phyloP scores from a whole-genome alignment of 2,329 filamentous ascomycete species.

The Cytospora chrysosperma region DNA sequence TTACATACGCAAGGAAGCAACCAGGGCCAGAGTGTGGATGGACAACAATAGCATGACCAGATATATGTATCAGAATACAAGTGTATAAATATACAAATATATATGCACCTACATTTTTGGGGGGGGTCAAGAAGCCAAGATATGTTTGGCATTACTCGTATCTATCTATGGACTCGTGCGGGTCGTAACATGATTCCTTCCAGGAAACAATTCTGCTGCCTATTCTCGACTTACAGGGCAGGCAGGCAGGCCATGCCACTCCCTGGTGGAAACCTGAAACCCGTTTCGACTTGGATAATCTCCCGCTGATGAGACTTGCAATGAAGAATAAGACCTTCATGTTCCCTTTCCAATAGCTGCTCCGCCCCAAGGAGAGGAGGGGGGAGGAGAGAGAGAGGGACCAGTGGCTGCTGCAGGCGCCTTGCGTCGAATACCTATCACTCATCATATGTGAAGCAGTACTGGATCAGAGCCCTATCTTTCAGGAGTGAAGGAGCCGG shows the following conservation, averaged over 20 bases:
- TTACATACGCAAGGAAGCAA: neutral
- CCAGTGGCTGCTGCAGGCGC: neutral
- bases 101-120: too few relatives aligned
- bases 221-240: neutral
- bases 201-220: conserved; percentile 19
- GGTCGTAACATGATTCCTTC: conserved; percentile 5
- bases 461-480: neutral
- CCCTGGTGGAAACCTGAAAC: neutral
- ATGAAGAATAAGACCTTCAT: neutral
- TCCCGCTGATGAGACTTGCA: neutral
- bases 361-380: neutral
- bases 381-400: too few relatives aligned
- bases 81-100: neutral
- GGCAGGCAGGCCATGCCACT: too few relatives aligned
- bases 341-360: neutral
- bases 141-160: too few relatives aligned
- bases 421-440: neutral
- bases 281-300: neutral
- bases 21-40: neutral
- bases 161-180: neutral
- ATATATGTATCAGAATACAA: neutral
- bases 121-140: too few relatives aligned
- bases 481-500: neutral
- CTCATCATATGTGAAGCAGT: neutral
- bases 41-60: neutral